Base-by-base conservation (phyloP, 2,329 filamentous ascomycete species). In the Ascochyta koolunga region DNA sequence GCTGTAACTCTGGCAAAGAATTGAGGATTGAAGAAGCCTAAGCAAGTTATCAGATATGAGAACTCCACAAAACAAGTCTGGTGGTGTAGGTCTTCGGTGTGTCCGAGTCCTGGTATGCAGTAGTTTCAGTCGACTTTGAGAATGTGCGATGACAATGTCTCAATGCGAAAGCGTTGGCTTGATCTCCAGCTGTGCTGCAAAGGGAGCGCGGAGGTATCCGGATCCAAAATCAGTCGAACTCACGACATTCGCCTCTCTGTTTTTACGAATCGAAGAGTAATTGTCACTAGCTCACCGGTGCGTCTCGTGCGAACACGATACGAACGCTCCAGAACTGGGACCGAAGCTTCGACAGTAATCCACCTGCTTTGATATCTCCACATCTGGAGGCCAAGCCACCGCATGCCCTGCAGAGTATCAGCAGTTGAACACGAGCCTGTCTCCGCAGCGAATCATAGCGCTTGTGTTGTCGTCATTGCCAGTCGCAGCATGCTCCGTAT, bases 331-430 rank as follows among this genome's bases (percentile, higher is more conserved):
- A 43, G 32, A 39, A 25, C 33, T 21, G 13, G 13, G 3, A 29
- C 9, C 33, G 40, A 49, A 45, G 45, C 16, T 54, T 54, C 51
- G 33, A 49, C 45, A 37, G 39, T 44, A 25, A 43, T 54, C 39
- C 44, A 33, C 27, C 35, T 44, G 39, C 33, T 39, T 32, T 44
- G 29, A 19, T 31, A 45, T 45, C 35, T 29, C 45, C 45, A 31
- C 51, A 44, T 50, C 36, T 40, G 35, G n/a, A 39, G 40, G 45
- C 51, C 40, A 45, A 50, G 51, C 51, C 51, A 54, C 51, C 41
- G 45, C 35, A 32, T 33, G 37, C 36, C 42, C 50, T 47, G 42
- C 42, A 41, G 45, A 44, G 36, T 15, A 54, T 50, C 51, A 54
- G 51, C 51, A 54, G 50, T 21, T 45, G 43, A 42, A n/a, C 18